Percentiles rank a stretch among this genome's conserved stretches.
These are phyloP conservation scores for Bretschneidera sinensis DNA, from an alignment of 345 rosid species.

Conservation along the genomic window DNA sequence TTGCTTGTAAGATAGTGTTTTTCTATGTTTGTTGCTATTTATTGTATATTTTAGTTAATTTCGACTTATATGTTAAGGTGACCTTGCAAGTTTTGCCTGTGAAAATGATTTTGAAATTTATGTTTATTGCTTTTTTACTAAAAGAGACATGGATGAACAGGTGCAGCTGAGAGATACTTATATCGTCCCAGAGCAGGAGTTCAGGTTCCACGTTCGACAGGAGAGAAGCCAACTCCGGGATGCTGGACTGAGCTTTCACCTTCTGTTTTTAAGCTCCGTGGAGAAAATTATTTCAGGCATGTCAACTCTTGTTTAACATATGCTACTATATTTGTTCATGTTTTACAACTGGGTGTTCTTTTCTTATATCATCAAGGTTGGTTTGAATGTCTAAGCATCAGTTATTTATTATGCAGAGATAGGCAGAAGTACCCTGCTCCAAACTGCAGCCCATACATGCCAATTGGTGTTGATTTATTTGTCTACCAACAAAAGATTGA, in stretches of 20 bases:
- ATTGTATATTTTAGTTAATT: no score
- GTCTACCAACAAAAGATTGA: conserved; percentile 53
- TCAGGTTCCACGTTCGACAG: conserved; percentile 23
- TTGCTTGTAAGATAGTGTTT: no score
- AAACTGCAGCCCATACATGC: conserved; percentile 50
- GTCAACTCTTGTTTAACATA: neutral
- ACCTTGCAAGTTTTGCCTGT: no score
- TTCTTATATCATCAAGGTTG: no score
- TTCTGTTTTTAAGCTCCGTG: neutral
- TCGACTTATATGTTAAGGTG: no score
- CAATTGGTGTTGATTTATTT: conserved; percentile 68
- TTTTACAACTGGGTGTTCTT: neutral
- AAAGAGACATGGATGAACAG: conserved; percentile 18
- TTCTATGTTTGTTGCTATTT: no score
- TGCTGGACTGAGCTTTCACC: neutral
- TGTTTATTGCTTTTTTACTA: neutral
- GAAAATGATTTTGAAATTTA: no score
- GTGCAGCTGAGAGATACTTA: conserved; percentile 46
- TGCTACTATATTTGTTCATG: neutral
- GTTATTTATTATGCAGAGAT: conserved; percentile 43
- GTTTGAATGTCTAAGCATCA: neutral
- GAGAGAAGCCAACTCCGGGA: conserved; percentile 22
- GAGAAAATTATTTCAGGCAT: neutral
- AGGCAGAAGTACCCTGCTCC: conserved; percentile 65
- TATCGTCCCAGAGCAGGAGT: conserved; percentile 62